These are phyloP conservation scores for Thraustochytrium sp. DNA, from an alignment of 352 stramenopile species.

Conservation along the genomic window DNA sequence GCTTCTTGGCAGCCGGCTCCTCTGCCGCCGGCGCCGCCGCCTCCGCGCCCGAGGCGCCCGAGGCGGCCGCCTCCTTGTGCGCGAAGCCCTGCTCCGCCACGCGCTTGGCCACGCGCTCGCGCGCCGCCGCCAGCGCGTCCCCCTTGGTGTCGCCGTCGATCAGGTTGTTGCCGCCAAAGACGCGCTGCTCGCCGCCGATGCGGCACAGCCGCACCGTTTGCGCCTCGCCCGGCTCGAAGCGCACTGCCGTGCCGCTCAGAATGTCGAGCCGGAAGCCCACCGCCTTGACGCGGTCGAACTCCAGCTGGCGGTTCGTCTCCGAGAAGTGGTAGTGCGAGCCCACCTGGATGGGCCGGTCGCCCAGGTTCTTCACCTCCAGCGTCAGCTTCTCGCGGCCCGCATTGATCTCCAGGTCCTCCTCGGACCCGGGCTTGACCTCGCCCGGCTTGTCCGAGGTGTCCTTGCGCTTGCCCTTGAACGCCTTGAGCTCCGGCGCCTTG, in stretches of 20 bases:
- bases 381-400: conserved; percentile 62
- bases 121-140: conserved; percentile 35
- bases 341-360: conserved; percentile 88
- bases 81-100: conserved; percentile 49
- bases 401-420: conserved; percentile 74
- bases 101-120: conserved; percentile 57
- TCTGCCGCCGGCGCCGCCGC: background rate
- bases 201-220: conserved; percentile 88
- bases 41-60: background rate
- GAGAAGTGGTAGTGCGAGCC: conserved; percentile 92
- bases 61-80: conserved; percentile 31
- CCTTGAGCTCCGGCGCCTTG: conserved; percentile 68
- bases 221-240: conserved; percentile 90
- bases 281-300: conserved; percentile 79
- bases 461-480: conserved; percentile 55
- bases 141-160: conserved; percentile 63
- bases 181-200: conserved; percentile 78
- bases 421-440: conserved; percentile 61
- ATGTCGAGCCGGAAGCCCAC: conserved; percentile 92
- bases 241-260: conserved; percentile 77
- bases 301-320: conserved; percentile 87
- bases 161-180: conserved; percentile 78
- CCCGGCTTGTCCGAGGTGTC: conserved; percentile 47
- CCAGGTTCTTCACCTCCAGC: conserved; percentile 86
- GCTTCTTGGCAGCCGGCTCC: background rate